phyloP scores from a whole-genome alignment of 2,329 filamentous ascomycete genomes.

The Emydomyces testavorans region DNA sequence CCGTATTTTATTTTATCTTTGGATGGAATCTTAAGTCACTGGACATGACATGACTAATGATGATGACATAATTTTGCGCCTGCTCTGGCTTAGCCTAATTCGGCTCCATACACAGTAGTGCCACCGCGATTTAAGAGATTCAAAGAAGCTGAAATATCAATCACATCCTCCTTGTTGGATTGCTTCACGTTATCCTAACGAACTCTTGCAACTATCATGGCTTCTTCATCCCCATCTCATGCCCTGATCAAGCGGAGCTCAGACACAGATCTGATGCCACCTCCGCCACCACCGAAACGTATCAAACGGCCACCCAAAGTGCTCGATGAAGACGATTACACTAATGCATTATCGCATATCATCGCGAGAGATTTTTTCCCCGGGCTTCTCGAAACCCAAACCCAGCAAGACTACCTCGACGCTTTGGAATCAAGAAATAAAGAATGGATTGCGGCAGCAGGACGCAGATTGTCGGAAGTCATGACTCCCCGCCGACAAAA shows the following conservation, averaged over 20 bases:
- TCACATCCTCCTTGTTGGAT: too few species aligned
- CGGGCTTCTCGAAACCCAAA: constrained; percentile 71
- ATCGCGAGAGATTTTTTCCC: constrained; percentile 97
- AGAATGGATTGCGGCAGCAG: constrained; percentile 75
- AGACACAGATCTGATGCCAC: constrained; percentile 62
- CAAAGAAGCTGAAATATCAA: too few species aligned
- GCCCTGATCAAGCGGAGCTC: constrained; percentile 28
- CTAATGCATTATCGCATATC: constrained; percentile 78
- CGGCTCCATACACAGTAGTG: too few species aligned
- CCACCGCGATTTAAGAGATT: too few species aligned
- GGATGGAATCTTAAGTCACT: too few species aligned
- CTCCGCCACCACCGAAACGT: constrained; percentile 70
- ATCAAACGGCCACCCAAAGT: constrained; percentile 84
- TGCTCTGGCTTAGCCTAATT: too few species aligned
- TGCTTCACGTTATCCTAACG: too few species aligned
- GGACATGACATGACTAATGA: too few species aligned
- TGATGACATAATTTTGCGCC: too few species aligned
- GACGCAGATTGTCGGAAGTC: constrained; percentile 57
- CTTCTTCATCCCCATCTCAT: constrained; percentile 21
- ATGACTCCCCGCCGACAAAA: constrained; percentile 61
- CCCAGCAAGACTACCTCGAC: constrained; percentile 83
- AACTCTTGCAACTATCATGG: too few species aligned
- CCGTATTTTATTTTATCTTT: too few species aligned
- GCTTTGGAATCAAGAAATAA: constrained; percentile 76
- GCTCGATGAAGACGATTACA: constrained; percentile 89